Base-by-base conservation (phyloP, 768 basidiomycete genomes). In the Boletus reticulatus region DNA sequence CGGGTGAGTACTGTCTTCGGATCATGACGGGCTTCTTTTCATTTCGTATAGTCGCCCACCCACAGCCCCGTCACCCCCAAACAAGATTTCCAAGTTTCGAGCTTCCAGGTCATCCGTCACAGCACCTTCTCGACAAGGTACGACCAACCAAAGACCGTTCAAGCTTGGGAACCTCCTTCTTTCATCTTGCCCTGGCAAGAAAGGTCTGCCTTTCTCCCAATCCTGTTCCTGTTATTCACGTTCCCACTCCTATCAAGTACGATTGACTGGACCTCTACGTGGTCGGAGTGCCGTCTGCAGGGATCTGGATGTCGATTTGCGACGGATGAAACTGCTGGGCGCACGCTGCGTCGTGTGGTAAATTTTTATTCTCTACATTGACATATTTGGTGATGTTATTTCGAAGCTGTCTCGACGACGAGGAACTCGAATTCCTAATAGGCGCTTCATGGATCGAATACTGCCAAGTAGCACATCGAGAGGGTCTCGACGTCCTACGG, bases 141-240 rank as follows among this genome's bases (percentile, higher is more conserved):
- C 57, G 56, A 2, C 49, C 57, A 53, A 48, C 24, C 52, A 57
- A 34, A 62, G 67, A 24, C 56, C 61, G 12, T 72, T 73, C 29
- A 65, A 64, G 13, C 72, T 96, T 10, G 95, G 95, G n/a, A 98
- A 98, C 69, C 73, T 98, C 20, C 80, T 88, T 48, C 71, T 98
- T 32, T 93, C 90, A 7, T 94, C 91, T 7, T 98, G 96, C 74
- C 95, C 95, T 3, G 95, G 95, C 5, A 98, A 98, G 73, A 94
- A 97, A 80, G 87, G 88, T 87, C 31, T 11, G 71, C 27, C 8
- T 38, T 38, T 50, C 47, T 49, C n/a, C 31, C 43, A 3, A 9
- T 16, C 50, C 9, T 29, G 3, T 38, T 17, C 20, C 39, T 46
- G 17, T 2, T 22, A 41, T 47, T 29, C 19, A 60, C 43, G 17